Conservation (phyloP, 805 yeast species). For the Wickerhamomyces ciferrii region DNA sequence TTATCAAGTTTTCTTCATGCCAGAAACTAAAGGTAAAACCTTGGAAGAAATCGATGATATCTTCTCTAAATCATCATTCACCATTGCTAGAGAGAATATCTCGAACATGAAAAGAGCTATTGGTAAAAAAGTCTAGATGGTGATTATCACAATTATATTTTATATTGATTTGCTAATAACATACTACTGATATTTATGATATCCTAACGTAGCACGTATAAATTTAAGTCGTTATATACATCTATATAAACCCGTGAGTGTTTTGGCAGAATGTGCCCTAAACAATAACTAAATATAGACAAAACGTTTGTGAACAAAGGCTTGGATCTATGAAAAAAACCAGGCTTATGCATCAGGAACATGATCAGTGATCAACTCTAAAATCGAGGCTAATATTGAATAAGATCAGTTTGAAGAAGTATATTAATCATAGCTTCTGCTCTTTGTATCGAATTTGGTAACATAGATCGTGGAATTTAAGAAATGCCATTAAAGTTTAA, state of each 20-base stretch:
- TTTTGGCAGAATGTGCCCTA: neutral
- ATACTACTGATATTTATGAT: no score
- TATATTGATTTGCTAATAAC: no score
- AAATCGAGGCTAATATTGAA: neutral
- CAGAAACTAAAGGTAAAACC: conserved; percentile 68
- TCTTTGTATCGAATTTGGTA: neutral
- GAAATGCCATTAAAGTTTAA: conserved; percentile 1
- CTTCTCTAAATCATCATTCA: conserved; percentile 42
- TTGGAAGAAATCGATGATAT: conserved; percentile 68
- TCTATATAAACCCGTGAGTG: no score
- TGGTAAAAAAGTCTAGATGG: conserved; percentile 1
- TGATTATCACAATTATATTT: no score
- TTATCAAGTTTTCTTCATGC: conserved; percentile 54
- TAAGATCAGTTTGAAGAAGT: neutral
- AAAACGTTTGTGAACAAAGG: neutral
- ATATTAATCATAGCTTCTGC: neutral
- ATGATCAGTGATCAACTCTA: neutral
- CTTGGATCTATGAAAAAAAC: neutral
- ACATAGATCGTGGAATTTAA: neutral
- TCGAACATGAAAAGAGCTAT: conserved; percentile 12
- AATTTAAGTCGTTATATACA: no score
- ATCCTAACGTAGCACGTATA: no score
- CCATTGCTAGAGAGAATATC: conserved; percentile 26
- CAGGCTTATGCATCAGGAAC: neutral
- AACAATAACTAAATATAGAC: neutral